Percentiles rank a stretch among this genome's conserved stretches.
Evolutionary conservation across 768 basidiomycete genomes (phyloP).

Genomic region (Chiua virens): DNA sequence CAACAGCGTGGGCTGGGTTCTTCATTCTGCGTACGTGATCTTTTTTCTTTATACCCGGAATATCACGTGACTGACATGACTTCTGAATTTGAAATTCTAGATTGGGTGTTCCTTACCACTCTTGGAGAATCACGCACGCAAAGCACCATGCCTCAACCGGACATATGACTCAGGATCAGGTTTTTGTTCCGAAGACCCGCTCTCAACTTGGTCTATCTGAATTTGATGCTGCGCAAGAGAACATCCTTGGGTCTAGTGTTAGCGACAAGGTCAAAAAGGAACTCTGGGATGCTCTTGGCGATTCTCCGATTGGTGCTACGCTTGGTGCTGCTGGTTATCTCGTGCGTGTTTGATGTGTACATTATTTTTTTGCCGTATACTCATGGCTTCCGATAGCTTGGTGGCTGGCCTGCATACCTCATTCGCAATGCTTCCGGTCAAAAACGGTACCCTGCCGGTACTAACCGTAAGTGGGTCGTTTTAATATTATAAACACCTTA

Average conservation of each 20-base stretch:
- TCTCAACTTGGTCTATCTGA: slow-evolving; percentile 63
- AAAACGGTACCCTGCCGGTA: slow-evolving; percentile 68
- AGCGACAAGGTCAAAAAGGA: slow-evolving; percentile 67
- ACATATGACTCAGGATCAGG: slow-evolving; percentile 94
- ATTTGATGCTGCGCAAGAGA: slow-evolving; percentile 68
- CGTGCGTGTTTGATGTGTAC: slow-evolving; percentile 36
- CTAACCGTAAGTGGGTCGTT: slow-evolving; percentile 63
- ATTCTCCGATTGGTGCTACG: slow-evolving; percentile 79
- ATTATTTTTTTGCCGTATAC: background rate
- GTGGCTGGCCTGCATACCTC: slow-evolving; percentile 87
- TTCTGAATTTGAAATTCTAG: slow-evolving; percentile 38
- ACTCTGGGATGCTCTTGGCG: slow-evolving; percentile 84
- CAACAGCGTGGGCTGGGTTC: slow-evolving; percentile 88
- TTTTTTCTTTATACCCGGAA: background rate
- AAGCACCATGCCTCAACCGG: slow-evolving; percentile 95
- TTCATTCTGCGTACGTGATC: slow-evolving; percentile 78
- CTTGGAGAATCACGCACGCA: slow-evolving; percentile 92
- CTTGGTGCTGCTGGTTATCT: slow-evolving; percentile 56
- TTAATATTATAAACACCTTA: background rate
- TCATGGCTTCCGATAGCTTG: slow-evolving; percentile 45
- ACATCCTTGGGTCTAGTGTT: slow-evolving; percentile 62
- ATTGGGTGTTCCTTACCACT: slow-evolving; percentile 94
- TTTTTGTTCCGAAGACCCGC: slow-evolving; percentile 92
- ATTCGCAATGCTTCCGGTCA: slow-evolving; percentile 85
- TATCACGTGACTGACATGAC: slow-evolving; percentile 24